Evolutionary conservation across 2,329 filamentous ascomycete species (phyloP), one percentile per base, ranked within the genome.

Genomic region (Lasiodiplodia gonubiensis): DNA sequence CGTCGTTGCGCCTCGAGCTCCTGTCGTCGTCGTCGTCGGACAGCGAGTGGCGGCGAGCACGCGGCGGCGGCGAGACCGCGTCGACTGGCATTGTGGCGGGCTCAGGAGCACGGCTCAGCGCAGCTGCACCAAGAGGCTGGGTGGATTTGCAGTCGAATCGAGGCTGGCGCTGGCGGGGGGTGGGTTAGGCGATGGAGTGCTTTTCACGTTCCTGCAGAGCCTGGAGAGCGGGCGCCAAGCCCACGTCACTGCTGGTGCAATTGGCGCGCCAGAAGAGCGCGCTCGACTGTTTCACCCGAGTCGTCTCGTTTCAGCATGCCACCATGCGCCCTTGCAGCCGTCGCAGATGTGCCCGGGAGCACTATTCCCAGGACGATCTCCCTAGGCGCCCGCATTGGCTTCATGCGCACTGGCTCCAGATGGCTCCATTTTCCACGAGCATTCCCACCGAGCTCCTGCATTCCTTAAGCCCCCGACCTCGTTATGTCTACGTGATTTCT

Each of bases 301-400:
- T 35, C 53, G 18, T 59, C n/a, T 37, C 39, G 64, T 66, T 66
- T 66, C 64, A 66, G 42, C 64, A 30, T 66, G 59, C 39, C 23
- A 49, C 33, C 39, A 30, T 42, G 52, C 39, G 42, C 52, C 52
- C 53, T 66, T 59, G 64, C 64, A 59, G 25, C n/a, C 49, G 53
- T 66, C 46, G 49, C 64, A 66, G 27, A n/a, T 65, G 35, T 30
- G 55, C 55, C 54, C 55, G 37, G 37, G 27, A 7, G 25, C 39
- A 25, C 57, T 42, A 39, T 25, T 4, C 33, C 37, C 25, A 30
- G 39, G n/a, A 46, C 25, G 23, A 23, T 42, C 59, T 7, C 10
- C 42, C 18, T 51, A 35, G 18, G 59, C 46, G 59, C 42, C 27
- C 6, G n/a, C 42, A 10, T 18, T 37, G 25, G 30, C 42, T 51